Base-by-base conservation (phyloP, 805 yeast species). In the Wickerhamiella kurtzmanii region DNA sequence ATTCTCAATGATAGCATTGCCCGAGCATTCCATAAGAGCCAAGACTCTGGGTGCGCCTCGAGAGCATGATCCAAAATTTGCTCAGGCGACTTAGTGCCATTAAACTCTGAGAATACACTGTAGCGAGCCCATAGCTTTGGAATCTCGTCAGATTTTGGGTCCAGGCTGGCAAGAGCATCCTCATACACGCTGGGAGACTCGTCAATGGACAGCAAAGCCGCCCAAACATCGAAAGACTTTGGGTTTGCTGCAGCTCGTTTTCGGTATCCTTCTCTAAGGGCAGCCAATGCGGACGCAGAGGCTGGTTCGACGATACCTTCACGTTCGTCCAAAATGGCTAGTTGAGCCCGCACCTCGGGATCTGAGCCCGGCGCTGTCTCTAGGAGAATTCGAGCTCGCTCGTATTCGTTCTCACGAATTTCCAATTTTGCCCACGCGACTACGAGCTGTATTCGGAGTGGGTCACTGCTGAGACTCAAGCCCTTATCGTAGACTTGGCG, bases 41-140 rank as follows among this genome's bases (percentile, higher is more conserved):
- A 8, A 13, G 41, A 38, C 8, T 38, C 8, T 5, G 41, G 41
- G 8, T 18, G 20, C 9, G 22, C 22, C 8, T 13, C 8, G 5
- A 18, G 6, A 8, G 22, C 41, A 8, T 25, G 41, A 15, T 38
- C 41, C 5, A 38, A 16, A 9, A 50, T 48, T 20, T 38, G 8
- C 32, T 6, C 11, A 76, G 80, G 37, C 96, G 69, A 8, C 2
- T 8, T 19, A 22, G 25, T 22, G 37, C 16, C 41, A 2, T 60
- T 59, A 21, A 74, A 61, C 58, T 88, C 96, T 39, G 73, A 74
- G 68, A 72, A 79, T 1, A 75, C 53, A 2, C 86, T 73, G 57
- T 74, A 79, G 22, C 78, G 65, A 21, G 83, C 69, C 87, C 92
- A 84, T 5, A 89, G 50, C 6, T 11, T 25, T 25, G 6, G 9